Evolutionary conservation across 176 grass and related monocot species (phyloP), one percentile per base, ranked within the genome.

Genomic region (Oryza glumipatula): DNA sequence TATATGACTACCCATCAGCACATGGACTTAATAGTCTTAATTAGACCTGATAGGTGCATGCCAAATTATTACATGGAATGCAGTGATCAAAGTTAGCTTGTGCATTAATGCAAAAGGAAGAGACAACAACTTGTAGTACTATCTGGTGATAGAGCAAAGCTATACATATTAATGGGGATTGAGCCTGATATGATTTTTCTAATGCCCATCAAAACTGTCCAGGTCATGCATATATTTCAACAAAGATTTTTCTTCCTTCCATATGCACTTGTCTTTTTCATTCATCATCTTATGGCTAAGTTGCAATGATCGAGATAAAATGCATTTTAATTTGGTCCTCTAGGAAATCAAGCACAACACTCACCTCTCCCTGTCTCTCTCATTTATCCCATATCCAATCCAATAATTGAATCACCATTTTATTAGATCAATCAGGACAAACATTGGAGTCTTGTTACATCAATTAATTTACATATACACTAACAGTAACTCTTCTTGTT

Each of bases 151-250:
- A 86, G 69, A 58, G 4, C 44, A 56, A 54, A 72, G n/a, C 28
- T 66, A 67, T 74, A 67, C 56, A 85, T 75, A 64, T 23, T 23
- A 85, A 51, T n/a, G 33, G 66, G 48, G 75, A 17, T 45, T 44
- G 32, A 77, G 12, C 72, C 24, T 71, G 3, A 44, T 44, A 44
- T 44, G 43, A 30, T 56, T 2, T 82, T 73, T 56, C 19, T 73
- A 47, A 67, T 32, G 26, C 56, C 66, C 78, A 65, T 56, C 67
- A 65, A 36, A 66, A 73, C 73, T 71, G 67, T 13, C 73, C 67
- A 67, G 73, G 38, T 61, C 47, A 58, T 78, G 84, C 83, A 86
- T 90, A 74, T 74, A 86, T 83, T 90, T 86, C 84, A 86, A 78
- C 88, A 63, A 78, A 61, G 36, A 61, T 78, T 82, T 82, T 28